Evolutionary conservation across 257 asterid species (phyloP).

Genomic region (Solanum raphanifolium): DNA sequence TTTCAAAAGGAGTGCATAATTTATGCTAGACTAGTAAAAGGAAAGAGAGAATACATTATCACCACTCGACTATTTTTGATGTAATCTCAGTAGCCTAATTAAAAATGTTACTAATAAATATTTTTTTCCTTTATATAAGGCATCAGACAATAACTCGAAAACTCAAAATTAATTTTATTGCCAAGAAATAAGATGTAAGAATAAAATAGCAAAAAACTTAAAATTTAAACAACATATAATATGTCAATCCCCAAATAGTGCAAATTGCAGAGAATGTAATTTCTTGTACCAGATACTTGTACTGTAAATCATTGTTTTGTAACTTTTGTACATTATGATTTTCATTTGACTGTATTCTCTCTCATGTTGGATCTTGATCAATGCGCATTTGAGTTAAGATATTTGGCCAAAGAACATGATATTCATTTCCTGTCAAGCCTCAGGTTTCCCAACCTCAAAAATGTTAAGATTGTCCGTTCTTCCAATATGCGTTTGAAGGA

Average conservation of each 20-base stretch:
- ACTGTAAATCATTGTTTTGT: background rate
- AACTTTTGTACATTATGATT: too few relatives aligned
- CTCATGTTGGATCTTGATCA: too few relatives aligned
- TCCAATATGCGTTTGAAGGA: too few relatives aligned
- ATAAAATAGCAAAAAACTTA: too few relatives aligned
- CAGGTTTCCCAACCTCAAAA: too few relatives aligned
- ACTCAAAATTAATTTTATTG: background rate
- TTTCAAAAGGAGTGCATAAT: background rate
- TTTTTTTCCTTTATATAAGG: background rate
- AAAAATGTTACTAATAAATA: background rate
- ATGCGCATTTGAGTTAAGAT: too few relatives aligned
- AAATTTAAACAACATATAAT: too few relatives aligned
- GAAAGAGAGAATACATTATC: background rate
- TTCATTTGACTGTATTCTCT: too few relatives aligned
- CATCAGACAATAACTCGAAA: background rate
- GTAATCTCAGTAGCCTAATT: background rate
- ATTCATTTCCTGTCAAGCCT: too few relatives aligned
- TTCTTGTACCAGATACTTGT: background rate
- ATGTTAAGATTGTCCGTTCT: too few relatives aligned
- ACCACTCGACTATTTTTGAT: background rate
- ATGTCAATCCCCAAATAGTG: background rate
- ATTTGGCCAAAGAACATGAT: too few relatives aligned
- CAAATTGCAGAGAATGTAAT: background rate
- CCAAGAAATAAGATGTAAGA: background rate
- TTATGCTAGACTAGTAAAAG: background rate